Percentiles rank a stretch among this genome's conserved stretches.
phyloP scores from a whole-genome alignment of 2,329 filamentous ascomycete genomes.

The Arthrobotrys megalospora region DNA sequence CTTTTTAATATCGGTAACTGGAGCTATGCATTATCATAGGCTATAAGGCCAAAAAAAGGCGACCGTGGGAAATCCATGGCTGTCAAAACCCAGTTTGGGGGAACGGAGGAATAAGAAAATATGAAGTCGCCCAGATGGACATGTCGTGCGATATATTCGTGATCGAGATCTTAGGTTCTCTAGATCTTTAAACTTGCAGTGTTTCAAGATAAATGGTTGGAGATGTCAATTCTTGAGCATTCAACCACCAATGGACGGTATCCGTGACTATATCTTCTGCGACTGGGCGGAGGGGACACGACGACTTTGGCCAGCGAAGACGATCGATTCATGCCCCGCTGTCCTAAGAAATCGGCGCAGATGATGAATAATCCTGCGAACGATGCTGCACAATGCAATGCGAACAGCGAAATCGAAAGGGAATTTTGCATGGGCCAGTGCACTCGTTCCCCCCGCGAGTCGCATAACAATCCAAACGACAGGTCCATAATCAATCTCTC shows the following conservation, averaged over 20 bases:
- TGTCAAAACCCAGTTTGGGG: not conserved
- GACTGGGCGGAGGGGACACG: not conserved
- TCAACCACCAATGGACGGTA: conserved; percentile 1
- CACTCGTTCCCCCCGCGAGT: conserved; percentile 12
- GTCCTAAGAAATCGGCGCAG: conserved; percentile 3
- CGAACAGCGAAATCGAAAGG: not conserved
- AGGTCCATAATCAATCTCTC: conserved; percentile 44
- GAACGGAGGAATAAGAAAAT: conserved; percentile 15
- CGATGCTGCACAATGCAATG: conserved; percentile 4
- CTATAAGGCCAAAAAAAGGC: not conserved
- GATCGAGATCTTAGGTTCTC: conserved; percentile 21
- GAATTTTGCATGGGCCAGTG: not conserved
- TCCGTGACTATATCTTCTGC: not conserved
- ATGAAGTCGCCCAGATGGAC: conserved; percentile 14
- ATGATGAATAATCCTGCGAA: conserved; percentile 17
- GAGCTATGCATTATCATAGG: conserved; percentile 20
- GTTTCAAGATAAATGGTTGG: conserved; percentile 11
- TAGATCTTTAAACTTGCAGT: conserved; percentile 12
- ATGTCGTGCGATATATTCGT: conserved; percentile 23
- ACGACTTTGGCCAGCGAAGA: conserved; percentile 8
- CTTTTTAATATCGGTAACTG: conserved; percentile 46
- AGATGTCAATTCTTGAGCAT: not conserved
- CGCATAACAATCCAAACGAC: conserved; percentile 39
- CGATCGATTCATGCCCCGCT: conserved; percentile 19
- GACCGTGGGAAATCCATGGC: conserved; percentile 1